Conservation (phyloP, 2,329 filamentous ascomycete species). For the Sphaerostilbella broomeana region DNA sequence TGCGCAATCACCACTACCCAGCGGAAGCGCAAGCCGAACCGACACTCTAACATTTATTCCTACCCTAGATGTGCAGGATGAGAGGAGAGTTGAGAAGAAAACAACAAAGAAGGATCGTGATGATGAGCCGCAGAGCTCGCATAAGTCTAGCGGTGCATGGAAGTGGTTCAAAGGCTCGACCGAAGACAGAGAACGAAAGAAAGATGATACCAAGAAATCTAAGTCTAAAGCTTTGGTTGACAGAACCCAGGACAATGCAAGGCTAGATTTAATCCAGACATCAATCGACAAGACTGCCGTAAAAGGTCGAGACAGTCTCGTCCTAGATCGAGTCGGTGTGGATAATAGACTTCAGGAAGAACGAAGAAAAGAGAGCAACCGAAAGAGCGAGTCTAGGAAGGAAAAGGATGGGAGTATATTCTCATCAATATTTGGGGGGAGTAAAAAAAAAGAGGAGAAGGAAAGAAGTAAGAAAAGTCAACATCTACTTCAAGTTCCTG, state of each 20-base stretch:
- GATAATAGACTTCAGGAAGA: constrained; percentile 72
- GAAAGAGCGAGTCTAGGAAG: constrained; percentile 75
- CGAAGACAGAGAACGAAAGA: constrained; percentile 57
- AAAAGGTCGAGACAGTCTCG: constrained; percentile 72
- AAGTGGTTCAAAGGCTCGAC: constrained; percentile 78
- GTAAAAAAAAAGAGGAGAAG: constrained; percentile 78
- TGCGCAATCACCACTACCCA: too few relatives aligned
- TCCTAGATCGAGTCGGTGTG: constrained; percentile 70
- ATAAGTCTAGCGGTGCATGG: constrained; percentile 63
- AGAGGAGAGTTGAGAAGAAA: constrained; percentile 68
- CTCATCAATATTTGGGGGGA: constrained; percentile 83
- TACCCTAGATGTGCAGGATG: constrained; percentile 55
- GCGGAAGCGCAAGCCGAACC: constrained; percentile 58
- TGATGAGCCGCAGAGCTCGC: constrained; percentile 48
- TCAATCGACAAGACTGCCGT: constrained; percentile 66
- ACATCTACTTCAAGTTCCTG: constrained; percentile 68
- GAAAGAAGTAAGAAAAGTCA: constrained; percentile 69
- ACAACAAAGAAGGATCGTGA: constrained; percentile 67
- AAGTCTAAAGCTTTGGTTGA: constrained; percentile 54
- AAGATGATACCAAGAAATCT: constrained; percentile 58
- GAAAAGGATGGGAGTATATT: constrained; percentile 93
- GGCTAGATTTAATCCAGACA: constrained; percentile 79
- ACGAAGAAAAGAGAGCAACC: constrained; percentile 69
- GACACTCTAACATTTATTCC: constrained; percentile 77
- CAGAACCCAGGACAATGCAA: constrained; percentile 66